Evolutionary conservation across 208 protist genomes (phyloP), one percentile per base, ranked within the genome.

Genomic region (Kentomonas sorsogonicus): DNA sequence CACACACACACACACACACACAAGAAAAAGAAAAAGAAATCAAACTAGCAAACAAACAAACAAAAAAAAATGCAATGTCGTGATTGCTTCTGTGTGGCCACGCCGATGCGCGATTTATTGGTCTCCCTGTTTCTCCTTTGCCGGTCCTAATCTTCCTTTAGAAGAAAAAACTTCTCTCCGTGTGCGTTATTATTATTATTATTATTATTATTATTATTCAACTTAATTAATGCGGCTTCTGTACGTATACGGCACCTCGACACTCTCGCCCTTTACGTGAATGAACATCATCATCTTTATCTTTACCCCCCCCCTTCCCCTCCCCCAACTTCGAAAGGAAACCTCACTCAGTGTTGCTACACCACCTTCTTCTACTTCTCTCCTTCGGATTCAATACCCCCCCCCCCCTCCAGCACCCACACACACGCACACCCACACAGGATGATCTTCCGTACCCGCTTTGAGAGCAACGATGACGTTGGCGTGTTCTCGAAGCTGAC

Each of bases 401-500:
- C 33, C 39, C 33, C 39, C 30, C 20, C 38, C 10, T 30, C 53
- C 40, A 13, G 4, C 27, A 26, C 39, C 48, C 53, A 48, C 16
- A 10, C 20, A 41, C 16, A 20, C 13, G 5, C 39, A 47, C 20
- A 38, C 6, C 4, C 45, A 20, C n/a, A 52, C 6, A 67, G 20
- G 3, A 97, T 97, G 92, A 91, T 88, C 29, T 77, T 96, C 18
- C 91, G 98, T 72, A 90, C 89, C 34, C 89, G 98, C 67, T 99
- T 98, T 74, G 98, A 99, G 77, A 99, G 98, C 79, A 98, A 84
- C 63, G 96, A 95, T 58, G 99, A 99, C 66, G 94, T 99, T 55
- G 99, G 99, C 57, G 98, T 99, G 18, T 99, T 99, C 63, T 65
- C 98, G 11, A 86, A 85, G 47, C 85, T 99, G 16, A 99, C 99